Evolutionary conservation across 306 rosid genomes (phyloP).

Genomic region (Vicia villosa): DNA sequence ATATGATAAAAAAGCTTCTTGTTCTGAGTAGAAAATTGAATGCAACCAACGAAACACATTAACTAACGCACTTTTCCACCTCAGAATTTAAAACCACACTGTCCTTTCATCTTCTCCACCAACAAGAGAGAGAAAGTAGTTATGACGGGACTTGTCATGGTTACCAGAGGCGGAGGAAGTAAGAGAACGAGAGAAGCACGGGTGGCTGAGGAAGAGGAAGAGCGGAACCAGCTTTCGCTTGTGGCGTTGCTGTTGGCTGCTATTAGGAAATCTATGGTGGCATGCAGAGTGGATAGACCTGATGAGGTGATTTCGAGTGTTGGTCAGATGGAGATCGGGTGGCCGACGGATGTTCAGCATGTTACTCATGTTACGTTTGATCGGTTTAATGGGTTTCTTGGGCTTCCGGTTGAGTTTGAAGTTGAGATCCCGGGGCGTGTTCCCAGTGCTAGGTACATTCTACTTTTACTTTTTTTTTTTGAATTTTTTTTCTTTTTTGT

Average conservation of each 20-base stretch:
- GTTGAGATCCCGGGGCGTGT: constrained; percentile 86
- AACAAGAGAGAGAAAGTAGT: neutral
- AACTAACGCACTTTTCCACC: constrained; percentile 13
- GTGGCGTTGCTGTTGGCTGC: constrained; percentile 63
- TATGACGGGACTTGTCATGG: constrained; percentile 80
- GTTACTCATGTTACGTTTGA: constrained; percentile 91
- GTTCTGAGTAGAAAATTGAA: constrained; percentile 35
- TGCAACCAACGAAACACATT: constrained; percentile 55
- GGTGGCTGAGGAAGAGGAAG: constrained; percentile 59
- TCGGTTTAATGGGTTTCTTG: constrained; percentile 90
- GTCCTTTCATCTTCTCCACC: neutral
- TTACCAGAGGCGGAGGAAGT: constrained; percentile 63
- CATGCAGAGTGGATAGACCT: constrained; percentile 67
- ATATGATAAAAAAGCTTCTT: neutral
- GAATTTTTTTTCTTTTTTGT: neutral
- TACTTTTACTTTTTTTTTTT: neutral
- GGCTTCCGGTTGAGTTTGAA: constrained; percentile 81
- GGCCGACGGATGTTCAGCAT: constrained; percentile 90
- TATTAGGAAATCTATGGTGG: constrained; percentile 84
- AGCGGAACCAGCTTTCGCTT: constrained; percentile 61
- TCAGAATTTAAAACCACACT: constrained; percentile 36
- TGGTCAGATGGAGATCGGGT: constrained; percentile 79
- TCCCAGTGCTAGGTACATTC: constrained; percentile 86
- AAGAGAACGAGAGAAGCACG: constrained; percentile 38
- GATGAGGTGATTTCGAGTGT: constrained; percentile 76